Conservation (phyloP, 1,284 basidiomycete species). For the Naganishia sp. region DNA sequence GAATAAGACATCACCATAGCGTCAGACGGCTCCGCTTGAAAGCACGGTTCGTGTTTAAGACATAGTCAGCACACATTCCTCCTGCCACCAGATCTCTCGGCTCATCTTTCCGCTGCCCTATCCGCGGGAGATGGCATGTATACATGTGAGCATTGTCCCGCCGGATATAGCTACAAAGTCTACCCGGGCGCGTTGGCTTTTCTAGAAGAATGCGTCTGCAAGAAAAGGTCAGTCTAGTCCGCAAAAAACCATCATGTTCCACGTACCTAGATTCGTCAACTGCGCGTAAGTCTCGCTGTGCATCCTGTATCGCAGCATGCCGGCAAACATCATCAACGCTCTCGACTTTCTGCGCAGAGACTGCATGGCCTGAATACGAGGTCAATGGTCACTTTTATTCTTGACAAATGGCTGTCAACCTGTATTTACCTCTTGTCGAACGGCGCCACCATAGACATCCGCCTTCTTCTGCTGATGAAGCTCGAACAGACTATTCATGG, state of each 20-base stretch:
- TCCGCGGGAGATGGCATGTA: too few relatives aligned
- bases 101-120: too few relatives aligned
- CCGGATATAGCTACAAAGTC: too few relatives aligned
- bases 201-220: slow-evolving; percentile 34
- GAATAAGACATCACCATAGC: too few relatives aligned
- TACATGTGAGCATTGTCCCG: too few relatives aligned
- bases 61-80: too few relatives aligned
- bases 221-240: not conserved
- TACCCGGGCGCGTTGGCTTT: not conserved
- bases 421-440: slow-evolving; percentile 68
- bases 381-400: not conserved
- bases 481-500: slow-evolving; percentile 89
- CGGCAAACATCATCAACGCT: slow-evolving; percentile 67
- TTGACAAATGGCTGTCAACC: not conserved
- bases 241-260: not conserved
- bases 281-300: slow-evolving; percentile 89
- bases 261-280: slow-evolving; percentile 54
- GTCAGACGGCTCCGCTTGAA: too few relatives aligned
- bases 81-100: too few relatives aligned
- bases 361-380: slow-evolving; percentile 60
- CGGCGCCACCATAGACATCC: slow-evolving; percentile 69
- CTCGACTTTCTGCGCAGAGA: slow-evolving; percentile 70
- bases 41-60: too few relatives aligned
- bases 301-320: slow-evolving; percentile 82
- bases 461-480: slow-evolving; percentile 75